Evolutionary conservation across 2,329 filamentous ascomycete genomes (phyloP).

Genomic region (Colletotrichum ledebouriae): DNA sequence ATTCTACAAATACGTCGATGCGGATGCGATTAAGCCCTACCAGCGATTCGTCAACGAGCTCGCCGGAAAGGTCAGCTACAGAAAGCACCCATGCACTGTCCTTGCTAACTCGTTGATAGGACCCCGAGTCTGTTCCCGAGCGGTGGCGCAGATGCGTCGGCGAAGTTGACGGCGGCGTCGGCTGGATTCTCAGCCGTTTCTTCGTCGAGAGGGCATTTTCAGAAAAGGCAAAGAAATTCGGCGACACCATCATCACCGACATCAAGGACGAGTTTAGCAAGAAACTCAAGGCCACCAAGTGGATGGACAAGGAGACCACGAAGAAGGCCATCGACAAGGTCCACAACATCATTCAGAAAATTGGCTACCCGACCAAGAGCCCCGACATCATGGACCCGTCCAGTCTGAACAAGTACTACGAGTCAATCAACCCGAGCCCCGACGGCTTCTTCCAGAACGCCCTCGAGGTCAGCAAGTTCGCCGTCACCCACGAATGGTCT

Average conservation of each 20-base stretch:
- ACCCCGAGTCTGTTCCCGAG: constrained; percentile 72
- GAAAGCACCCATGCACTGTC: too few relatives aligned
- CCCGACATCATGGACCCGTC: constrained; percentile 72
- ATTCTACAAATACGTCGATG: constrained; percentile 68
- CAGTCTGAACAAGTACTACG: constrained; percentile 70
- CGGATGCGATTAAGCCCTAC: constrained; percentile 71
- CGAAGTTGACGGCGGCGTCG: constrained; percentile 69
- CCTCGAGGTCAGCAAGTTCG: constrained; percentile 63
- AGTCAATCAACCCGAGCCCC: constrained; percentile 62
- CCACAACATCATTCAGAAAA: constrained; percentile 75
- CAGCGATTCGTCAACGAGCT: constrained; percentile 71
- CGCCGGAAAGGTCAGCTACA: constrained; percentile 62
- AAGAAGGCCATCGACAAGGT: constrained; percentile 74
- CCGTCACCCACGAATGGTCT: constrained; percentile 65
- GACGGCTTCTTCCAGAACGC: constrained; percentile 70
- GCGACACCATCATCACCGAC: constrained; percentile 77
- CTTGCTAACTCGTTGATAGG: constrained; percentile 49
- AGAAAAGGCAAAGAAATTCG: constrained; percentile 74
- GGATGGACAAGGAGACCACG: constrained; percentile 75
- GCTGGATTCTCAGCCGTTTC: constrained; percentile 79
- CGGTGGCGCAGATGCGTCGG: constrained; percentile 76
- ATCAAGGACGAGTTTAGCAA: constrained; percentile 76
- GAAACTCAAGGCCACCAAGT: constrained; percentile 69
- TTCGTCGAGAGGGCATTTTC: constrained; percentile 78
- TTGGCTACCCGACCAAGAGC: constrained; percentile 74